Conservation (phyloP, 805 yeast species). For the Teunomyces pallodes region DNA sequence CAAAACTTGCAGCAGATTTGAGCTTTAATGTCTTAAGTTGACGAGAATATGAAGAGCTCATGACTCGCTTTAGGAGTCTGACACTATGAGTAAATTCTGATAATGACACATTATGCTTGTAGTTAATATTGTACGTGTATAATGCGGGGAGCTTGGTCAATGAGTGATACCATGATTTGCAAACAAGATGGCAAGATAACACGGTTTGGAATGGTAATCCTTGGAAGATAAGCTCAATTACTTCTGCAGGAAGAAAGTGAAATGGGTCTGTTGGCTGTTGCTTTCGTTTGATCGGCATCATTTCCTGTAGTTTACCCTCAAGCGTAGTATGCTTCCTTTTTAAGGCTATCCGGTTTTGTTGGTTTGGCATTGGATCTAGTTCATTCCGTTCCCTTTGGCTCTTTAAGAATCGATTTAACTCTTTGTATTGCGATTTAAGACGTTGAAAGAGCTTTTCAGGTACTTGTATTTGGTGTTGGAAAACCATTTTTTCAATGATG, state of each 20-base stretch:
- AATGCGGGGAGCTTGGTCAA: slow-evolving; percentile 26
- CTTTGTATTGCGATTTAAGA: slow-evolving; percentile 21
- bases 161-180: slow-evolving; percentile 30
- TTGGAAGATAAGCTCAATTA: slow-evolving; percentile 26
- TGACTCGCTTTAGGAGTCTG: slow-evolving; percentile 24
- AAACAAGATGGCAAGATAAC: slow-evolving; percentile 31
- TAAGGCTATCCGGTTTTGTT: background rate
- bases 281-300: background rate
- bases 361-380: background rate
- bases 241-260: slow-evolving; percentile 26
- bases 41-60: slow-evolving; percentile 12
- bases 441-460: slow-evolving; percentile 29
- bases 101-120: slow-evolving; percentile 23
- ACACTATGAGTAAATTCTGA: slow-evolving; percentile 31
- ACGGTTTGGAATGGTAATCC: slow-evolving; percentile 19
- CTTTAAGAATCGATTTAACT: slow-evolving; percentile 22
- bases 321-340: background rate
- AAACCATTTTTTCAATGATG: slow-evolving; percentile 29
- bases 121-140: slow-evolving; percentile 18
- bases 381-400: background rate
- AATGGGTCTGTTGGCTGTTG: slow-evolving; percentile 23
- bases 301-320: background rate
- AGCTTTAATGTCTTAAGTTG: slow-evolving; percentile 20
- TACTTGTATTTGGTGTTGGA: slow-evolving; percentile 25
- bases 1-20: slow-evolving; percentile 17